Percentiles rank a stretch among this genome's conserved stretches.
Conservation (phyloP, 257 asterid genomes). For the Echium plantagineum region DNA sequence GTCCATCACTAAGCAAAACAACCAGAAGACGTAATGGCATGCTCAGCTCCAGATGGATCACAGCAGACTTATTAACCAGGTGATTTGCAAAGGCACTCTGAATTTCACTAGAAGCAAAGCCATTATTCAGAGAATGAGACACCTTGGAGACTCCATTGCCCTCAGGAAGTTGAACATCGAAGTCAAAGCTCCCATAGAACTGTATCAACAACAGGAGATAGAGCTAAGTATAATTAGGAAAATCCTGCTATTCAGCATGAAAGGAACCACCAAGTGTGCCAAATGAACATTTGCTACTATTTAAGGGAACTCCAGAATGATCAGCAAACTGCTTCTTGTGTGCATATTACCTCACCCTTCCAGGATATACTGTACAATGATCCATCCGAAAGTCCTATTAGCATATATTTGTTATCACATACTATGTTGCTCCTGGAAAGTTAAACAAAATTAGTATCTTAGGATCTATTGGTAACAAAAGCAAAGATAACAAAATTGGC, state of each 20-base stretch:
- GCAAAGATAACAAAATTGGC: too few species aligned
- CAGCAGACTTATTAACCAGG: constrained; percentile 35
- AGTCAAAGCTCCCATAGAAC: constrained; percentile 73
- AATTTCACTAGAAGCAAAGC: constrained; percentile 37
- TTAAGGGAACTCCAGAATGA: background rate
- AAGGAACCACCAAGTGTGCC: background rate
- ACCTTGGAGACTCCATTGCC: constrained; percentile 31
- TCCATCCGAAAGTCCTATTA: constrained; percentile 95
- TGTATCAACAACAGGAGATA: constrained; percentile 23
- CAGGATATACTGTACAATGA: constrained; percentile 88
- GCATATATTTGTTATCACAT: constrained; percentile 83
- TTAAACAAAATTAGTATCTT: background rate
- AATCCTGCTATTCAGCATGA: background rate
- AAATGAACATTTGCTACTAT: background rate
- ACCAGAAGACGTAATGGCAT: constrained; percentile 44
- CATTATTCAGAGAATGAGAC: constrained; percentile 49
- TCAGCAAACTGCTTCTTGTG: background rate
- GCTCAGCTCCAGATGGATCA: constrained; percentile 69
- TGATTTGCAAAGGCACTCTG: constrained; percentile 27
- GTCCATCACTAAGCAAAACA: constrained; percentile 79
- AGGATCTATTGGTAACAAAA: background rate
- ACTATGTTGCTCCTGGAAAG: constrained; percentile 88
- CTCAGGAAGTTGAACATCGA: constrained; percentile 32
- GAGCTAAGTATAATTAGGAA: constrained; percentile 2
- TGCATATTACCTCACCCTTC: constrained; percentile 92